A percentile compares a stretch with the other conserved stretches of the same genome.
Conservation (phyloP, 257 asterid species). For the Ophiorrhiza pumila region DNA sequence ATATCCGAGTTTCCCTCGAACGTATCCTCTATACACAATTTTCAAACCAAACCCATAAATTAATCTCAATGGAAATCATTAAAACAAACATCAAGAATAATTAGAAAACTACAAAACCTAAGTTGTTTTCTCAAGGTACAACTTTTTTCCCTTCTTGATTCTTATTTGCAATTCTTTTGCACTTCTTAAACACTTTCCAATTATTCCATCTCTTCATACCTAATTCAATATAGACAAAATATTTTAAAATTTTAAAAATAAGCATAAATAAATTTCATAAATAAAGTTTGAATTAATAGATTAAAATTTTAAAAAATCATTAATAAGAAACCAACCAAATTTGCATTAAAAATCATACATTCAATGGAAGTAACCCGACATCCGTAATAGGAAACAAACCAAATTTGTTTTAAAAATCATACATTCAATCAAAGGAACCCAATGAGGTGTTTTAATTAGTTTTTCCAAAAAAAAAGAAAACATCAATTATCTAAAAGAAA, state of each 20-base stretch:
- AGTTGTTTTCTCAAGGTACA: constrained; percentile 14
- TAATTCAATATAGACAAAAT: neutral
- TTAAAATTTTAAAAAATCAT: no score
- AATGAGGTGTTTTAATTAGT: no score
- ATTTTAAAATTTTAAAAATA: neutral
- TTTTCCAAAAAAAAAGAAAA: no score
- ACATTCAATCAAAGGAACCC: no score
- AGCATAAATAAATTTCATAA: neutral
- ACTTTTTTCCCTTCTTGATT: constrained; percentile 11
- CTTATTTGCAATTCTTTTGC: constrained; percentile 9
- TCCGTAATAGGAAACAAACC: no score
- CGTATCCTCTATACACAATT: constrained; percentile 28
- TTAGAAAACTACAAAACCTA: constrained; percentile 16
- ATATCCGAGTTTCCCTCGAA: constrained; percentile 29
- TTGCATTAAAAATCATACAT: no score
- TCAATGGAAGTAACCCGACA: no score
- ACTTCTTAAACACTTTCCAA: constrained; percentile 2
- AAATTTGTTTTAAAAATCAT: no score
- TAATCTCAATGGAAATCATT: neutral
- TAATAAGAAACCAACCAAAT: no score
- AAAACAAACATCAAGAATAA: neutral
- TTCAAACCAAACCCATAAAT: neutral
- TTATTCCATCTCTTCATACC: constrained; percentile 25
- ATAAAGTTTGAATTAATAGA: neutral
- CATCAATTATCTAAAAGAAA: no score